Conservation (phyloP, 2,329 filamentous ascomycete species). For the Scedosporium aurantiacum region DNA sequence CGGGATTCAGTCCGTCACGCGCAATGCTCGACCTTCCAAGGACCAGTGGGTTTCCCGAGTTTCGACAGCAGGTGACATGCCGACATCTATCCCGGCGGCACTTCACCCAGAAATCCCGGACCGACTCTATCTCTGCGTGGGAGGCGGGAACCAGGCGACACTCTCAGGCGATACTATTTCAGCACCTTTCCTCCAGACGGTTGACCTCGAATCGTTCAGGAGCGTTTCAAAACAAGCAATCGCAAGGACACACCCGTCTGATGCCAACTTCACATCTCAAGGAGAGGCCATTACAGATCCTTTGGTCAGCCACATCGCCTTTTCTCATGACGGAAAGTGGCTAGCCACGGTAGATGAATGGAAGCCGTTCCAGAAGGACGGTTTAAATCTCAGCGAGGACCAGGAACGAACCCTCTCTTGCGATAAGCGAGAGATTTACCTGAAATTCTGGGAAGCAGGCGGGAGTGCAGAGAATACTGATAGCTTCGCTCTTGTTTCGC, state of each 20-base stretch:
- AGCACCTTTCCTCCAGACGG: conserved; percentile 62
- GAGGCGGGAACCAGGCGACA: conserved; percentile 46
- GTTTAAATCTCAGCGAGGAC: conserved; percentile 33
- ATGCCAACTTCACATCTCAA: conserved; percentile 63
- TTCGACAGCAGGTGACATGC: conserved; percentile 23
- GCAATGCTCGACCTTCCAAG: conserved; percentile 38
- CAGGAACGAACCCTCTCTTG: conserved; percentile 30
- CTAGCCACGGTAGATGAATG: conserved; percentile 88
- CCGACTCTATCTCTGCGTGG: conserved; percentile 57
- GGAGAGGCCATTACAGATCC: conserved; percentile 66
- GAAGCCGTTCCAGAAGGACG: conserved; percentile 61
- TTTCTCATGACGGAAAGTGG: conserved; percentile 77
- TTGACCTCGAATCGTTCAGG: conserved; percentile 69
- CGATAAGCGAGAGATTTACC: conserved; percentile 58
- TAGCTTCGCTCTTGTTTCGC: conserved; percentile 66
- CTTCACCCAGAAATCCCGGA: conserved; percentile 53
- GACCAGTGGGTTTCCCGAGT: conserved; percentile 42
- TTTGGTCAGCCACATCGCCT: conserved; percentile 60
- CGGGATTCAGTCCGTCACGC: conserved; percentile 59
- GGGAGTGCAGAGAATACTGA: conserved; percentile 29
- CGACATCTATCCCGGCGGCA: conserved; percentile 45
- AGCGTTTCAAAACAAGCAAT: conserved; percentile 81
- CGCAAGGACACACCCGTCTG: conserved; percentile 76
- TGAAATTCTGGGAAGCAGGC: conserved; percentile 83
- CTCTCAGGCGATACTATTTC: conserved; percentile 38